Evolutionary conservation across 1,284 basidiomycete genomes (phyloP).

Genomic region (Leucoagaricus sp.): DNA sequence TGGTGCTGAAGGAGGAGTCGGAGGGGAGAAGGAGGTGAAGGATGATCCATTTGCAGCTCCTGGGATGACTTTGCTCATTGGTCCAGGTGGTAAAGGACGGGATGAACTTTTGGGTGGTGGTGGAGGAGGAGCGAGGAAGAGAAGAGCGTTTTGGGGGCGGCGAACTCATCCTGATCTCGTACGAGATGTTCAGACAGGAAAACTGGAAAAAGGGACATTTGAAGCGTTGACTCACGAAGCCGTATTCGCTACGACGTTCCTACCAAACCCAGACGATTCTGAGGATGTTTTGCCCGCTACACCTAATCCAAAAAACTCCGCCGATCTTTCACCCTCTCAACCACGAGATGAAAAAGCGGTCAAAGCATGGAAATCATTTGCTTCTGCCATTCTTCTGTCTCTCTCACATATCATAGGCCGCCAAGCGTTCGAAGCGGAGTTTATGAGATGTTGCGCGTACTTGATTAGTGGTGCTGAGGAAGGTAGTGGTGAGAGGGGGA

Average conservation of each 20-base stretch:
- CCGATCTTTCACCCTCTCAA: too few species aligned
- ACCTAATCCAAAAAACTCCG: too few species aligned
- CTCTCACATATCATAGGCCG: constrained; percentile 58
- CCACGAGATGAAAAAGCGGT: constrained; percentile 14
- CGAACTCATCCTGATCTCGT: constrained; percentile 72
- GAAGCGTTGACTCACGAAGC: constrained; percentile 80
- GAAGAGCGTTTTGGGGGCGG: constrained; percentile 78
- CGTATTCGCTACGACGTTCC: constrained; percentile 74
- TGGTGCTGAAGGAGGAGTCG: constrained; percentile 20
- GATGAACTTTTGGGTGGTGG: constrained; percentile 9
- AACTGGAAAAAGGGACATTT: constrained; percentile 62
- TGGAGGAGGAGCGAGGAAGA: constrained; percentile 44
- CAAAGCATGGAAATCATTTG: constrained; percentile 57
- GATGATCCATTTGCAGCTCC: constrained; percentile 4
- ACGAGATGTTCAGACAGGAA: constrained; percentile 35
- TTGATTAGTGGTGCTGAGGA: constrained; percentile 56
- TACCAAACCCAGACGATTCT: too few species aligned
- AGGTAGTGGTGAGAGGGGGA: constrained; percentile 34
- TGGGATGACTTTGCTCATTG: constrained; percentile 2
- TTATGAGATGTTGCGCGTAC: constrained; percentile 63
- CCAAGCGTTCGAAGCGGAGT: constrained; percentile 66
- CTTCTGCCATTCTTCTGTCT: constrained; percentile 56
- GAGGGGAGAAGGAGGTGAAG: not conserved
- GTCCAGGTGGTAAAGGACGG: constrained; percentile 26
- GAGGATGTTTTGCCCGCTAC: too few species aligned